Evolutionary conservation across 495 filamentous ascomycete species (phyloP).

Genomic region (Cenococcum geophilum): DNA sequence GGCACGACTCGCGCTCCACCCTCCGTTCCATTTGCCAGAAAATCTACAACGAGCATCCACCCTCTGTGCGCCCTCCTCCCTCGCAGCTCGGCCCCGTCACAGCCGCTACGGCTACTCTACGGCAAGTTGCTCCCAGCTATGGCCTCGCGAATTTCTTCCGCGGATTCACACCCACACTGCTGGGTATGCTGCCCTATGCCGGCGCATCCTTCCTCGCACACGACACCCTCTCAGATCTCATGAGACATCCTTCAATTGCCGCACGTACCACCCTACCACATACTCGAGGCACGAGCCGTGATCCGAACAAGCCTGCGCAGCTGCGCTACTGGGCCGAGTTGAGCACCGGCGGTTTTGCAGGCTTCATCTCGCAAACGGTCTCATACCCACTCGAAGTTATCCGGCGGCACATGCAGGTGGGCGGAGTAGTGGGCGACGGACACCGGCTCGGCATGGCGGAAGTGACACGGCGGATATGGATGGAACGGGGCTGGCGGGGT

Average conservation of each 20-base stretch:
- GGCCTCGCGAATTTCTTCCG: slow-evolving; percentile 90
- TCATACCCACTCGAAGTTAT: slow-evolving; percentile 93
- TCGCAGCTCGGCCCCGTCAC: slow-evolving; percentile 11
- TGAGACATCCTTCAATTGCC: slow-evolving; percentile 60
- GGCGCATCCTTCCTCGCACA: slow-evolving; percentile 97
- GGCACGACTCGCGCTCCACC: slow-evolving; percentile 55
- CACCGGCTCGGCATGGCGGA: slow-evolving; percentile 70
- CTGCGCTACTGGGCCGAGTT: slow-evolving; percentile 78
- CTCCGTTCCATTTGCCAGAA: slow-evolving; percentile 65
- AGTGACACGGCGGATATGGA: slow-evolving; percentile 65
- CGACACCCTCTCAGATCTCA: slow-evolving; percentile 74
- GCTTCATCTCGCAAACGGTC: slow-evolving; percentile 79
- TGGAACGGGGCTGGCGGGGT: slow-evolving; percentile 68
- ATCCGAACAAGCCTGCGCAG: slow-evolving; percentile 55
- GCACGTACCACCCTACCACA: slow-evolving; percentile 58
- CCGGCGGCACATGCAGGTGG: slow-evolving; percentile 88
- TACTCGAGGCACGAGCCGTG: slow-evolving; percentile 38
- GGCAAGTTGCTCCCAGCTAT: slow-evolving; percentile 49
- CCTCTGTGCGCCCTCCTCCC: slow-evolving; percentile 30
- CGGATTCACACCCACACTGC: slow-evolving; percentile 80
- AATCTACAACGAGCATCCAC: slow-evolving; percentile 71
- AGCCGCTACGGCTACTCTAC: slow-evolving; percentile 39
- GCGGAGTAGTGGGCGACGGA: slow-evolving; percentile 87
- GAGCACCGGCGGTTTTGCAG: slow-evolving; percentile 73
- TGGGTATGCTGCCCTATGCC: slow-evolving; percentile 95